These are phyloP conservation scores for Hysterangium stoloniferum DNA, from an alignment of 768 basidiomycete species.

Conservation along the genomic window DNA sequence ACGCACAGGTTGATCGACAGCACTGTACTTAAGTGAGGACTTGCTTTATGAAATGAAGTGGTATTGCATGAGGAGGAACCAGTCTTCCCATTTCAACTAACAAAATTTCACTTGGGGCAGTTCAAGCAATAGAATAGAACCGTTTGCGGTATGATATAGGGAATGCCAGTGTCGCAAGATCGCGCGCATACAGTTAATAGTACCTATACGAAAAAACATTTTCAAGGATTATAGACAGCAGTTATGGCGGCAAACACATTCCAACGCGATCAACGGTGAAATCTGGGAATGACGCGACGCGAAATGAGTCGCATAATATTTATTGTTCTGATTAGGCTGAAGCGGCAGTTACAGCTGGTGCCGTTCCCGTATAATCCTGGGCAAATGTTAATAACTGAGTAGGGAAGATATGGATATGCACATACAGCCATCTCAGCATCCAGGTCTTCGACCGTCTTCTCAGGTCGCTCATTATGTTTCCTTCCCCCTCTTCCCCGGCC, in stretches of 20 bases:
- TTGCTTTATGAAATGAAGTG: too few species aligned
- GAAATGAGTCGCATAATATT: neutral
- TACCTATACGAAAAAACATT: constrained; percentile 4
- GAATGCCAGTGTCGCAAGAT: neutral
- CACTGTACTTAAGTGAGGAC: too few species aligned
- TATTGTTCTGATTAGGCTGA: neutral
- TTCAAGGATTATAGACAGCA: too few species aligned
- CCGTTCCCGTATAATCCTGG: constrained; percentile 9
- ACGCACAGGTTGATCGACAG: too few species aligned
- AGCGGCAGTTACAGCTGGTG: constrained; percentile 3
- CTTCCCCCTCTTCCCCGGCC: constrained; percentile 36
- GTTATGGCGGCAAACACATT: neutral
- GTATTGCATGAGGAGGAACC: too few species aligned
- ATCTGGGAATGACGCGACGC: neutral
- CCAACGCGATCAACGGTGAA: neutral
- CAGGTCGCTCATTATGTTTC: constrained; percentile 49
- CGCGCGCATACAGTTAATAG: neutral
- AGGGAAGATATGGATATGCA: neutral
- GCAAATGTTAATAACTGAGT: neutral
- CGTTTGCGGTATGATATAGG: neutral
- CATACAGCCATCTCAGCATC: constrained; percentile 98
- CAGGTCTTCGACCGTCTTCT: constrained; percentile 81
- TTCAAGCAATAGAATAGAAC: too few species aligned
- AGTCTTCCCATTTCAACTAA: too few species aligned
- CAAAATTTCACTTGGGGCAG: too few species aligned